phyloP scores from a whole-genome alignment of 78 protist genomes.

The slime mould (Dictyostelium discoideum) region DNA sequence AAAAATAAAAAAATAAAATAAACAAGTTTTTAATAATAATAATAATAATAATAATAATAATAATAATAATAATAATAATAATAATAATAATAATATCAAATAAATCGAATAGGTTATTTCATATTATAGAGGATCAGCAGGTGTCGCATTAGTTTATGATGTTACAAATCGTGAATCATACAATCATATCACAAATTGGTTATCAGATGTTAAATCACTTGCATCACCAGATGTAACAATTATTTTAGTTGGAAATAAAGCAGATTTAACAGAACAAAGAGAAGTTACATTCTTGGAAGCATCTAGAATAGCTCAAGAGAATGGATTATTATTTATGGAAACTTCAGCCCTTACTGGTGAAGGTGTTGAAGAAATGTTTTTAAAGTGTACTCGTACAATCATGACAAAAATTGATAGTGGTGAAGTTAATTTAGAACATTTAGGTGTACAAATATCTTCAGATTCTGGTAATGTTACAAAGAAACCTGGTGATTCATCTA shows the following conservation, averaged over 20 bases:
- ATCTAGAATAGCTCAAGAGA: slow-evolving; percentile 84
- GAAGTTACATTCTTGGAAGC: slow-evolving; percentile 87
- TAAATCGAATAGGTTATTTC: slow-evolving; percentile 44
- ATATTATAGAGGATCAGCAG: slow-evolving; percentile 96
- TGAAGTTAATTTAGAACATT: slow-evolving; percentile 38
- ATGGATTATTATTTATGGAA: slow-evolving; percentile 87
- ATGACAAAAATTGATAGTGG: slow-evolving; percentile 86
- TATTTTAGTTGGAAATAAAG: slow-evolving; percentile 89
- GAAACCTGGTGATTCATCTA: not conserved
- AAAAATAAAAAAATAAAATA: not conserved
- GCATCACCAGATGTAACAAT: slow-evolving; percentile 82
- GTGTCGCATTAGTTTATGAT: slow-evolving; percentile 94
- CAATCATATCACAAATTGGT: slow-evolving; percentile 92
- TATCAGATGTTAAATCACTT: slow-evolving; percentile 87
- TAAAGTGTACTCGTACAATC: slow-evolving; percentile 81
- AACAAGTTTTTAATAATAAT: no score
- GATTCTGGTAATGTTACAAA: not conserved
- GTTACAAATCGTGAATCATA: slow-evolving; percentile 82
- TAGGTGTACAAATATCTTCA: slow-evolving; percentile 34
- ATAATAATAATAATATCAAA: no score
- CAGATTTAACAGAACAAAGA: slow-evolving; percentile 80
- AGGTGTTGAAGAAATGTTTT: slow-evolving; percentile 85
- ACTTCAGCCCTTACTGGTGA: slow-evolving; percentile 83
- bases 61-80: no score
- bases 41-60: no score